A percentile compares a stretch with the other conserved stretches of the same genome.
Evolutionary conservation across 306 rosid genomes (phyloP).

Genomic region (Inga leiocalycina): DNA sequence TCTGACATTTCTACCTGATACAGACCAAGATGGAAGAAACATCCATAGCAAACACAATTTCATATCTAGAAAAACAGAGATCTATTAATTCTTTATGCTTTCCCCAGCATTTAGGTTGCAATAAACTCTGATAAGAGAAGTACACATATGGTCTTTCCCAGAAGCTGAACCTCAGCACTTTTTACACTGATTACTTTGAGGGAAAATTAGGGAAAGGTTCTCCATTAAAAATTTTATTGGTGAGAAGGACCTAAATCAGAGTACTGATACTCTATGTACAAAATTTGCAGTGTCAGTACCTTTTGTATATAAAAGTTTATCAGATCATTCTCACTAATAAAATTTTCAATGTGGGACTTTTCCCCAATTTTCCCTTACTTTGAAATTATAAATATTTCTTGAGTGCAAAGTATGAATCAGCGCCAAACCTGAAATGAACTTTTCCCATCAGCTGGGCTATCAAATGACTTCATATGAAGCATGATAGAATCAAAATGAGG

Average conservation of each 20-base stretch:
- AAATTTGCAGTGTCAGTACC: no score
- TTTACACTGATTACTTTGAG: neutral
- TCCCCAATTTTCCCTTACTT: neutral
- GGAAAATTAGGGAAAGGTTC: no score
- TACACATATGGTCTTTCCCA: neutral
- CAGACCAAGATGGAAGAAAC: conserved; percentile 30
- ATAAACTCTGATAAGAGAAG: neutral
- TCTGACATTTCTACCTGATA: conserved; percentile 96
- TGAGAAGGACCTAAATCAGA: no score
- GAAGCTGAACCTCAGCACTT: neutral
- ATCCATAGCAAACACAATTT: neutral
- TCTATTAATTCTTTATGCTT: neutral
- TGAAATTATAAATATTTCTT: conserved; percentile 12
- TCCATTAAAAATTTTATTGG: no score
- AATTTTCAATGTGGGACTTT: no score
- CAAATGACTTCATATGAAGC: conserved; percentile 98
- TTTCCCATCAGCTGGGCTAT: conserved; percentile 96
- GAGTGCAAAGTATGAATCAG: conserved; percentile 24
- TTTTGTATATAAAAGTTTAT: no score
- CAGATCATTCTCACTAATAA: no score
- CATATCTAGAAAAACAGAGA: conserved; percentile 20
- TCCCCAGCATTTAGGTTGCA: neutral
- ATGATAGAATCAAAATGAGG: conserved; percentile 84
- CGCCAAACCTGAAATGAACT: conserved; percentile 89
- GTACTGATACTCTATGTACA: no score